A percentile compares a stretch with the other conserved stretches of the same genome.
Evolutionary conservation across 306 rosid species (phyloP).

Genomic region (Herpetospermum pedunculosum): DNA sequence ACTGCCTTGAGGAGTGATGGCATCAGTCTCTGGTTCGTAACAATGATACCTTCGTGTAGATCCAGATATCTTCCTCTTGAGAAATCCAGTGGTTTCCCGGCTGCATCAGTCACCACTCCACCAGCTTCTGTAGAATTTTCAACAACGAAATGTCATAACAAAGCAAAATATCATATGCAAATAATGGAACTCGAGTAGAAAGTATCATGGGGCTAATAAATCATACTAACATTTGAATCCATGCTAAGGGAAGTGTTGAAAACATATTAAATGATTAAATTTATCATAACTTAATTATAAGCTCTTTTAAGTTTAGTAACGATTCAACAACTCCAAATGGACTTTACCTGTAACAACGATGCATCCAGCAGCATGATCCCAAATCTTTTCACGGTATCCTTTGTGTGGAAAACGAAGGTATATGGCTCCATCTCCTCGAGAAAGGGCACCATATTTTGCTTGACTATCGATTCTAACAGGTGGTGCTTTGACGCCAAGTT

Average conservation of each 20-base stretch:
- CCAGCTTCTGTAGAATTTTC: constrained; percentile 66
- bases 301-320: not conserved
- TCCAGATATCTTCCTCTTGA: constrained; percentile 79
- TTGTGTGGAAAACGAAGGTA: constrained; percentile 79
- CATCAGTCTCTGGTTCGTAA: constrained; percentile 79
- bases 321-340: not conserved
- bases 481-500: constrained; percentile 88
- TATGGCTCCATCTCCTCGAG: constrained; percentile 96
- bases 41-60: constrained; percentile 67
- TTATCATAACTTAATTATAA: not conserved
- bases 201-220: not conserved
- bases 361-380: constrained; percentile 98
- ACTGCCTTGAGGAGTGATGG: constrained; percentile 75
- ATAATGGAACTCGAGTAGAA: not conserved
- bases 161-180: not conserved
- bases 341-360: constrained; percentile 73
- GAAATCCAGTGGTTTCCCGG: constrained; percentile 78
- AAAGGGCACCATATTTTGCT: constrained; percentile 87
- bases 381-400: constrained; percentile 91
- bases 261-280: not conserved
- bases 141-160: not conserved
- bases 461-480: constrained; percentile 97
- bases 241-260: not conserved
- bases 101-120: constrained; percentile 68
- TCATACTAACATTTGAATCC: not conserved